phyloP scores from a whole-genome alignment of 441 rosid species.

The Pelargonium fulgidum region DNA sequence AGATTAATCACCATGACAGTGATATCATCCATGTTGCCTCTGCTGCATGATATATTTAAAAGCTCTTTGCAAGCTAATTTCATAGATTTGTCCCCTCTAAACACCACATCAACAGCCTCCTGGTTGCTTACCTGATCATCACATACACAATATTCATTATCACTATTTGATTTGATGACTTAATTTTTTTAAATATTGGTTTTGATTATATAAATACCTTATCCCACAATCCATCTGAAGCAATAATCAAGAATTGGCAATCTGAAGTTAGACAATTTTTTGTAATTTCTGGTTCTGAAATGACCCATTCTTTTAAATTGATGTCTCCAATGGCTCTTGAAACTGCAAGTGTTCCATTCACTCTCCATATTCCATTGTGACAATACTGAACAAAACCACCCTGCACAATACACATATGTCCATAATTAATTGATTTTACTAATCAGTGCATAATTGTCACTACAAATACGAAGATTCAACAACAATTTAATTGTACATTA shows the following conservation, averaged over 20 bases:
- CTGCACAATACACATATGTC: conserved; percentile 19
- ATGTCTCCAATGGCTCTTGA: conserved; percentile 48
- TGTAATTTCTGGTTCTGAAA: conserved; percentile 43
- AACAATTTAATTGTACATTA: no score
- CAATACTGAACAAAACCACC: conserved; percentile 37
- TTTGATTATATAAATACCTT: conserved; percentile 26
- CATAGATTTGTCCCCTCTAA: conserved; percentile 15
- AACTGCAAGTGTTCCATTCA: conserved; percentile 42
- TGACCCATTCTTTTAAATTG: conserved; percentile 43
- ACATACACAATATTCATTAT: not conserved
- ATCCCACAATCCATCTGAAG: conserved; percentile 55
- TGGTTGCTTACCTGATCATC: conserved; percentile 33
- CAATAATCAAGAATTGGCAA: conserved; percentile 40
- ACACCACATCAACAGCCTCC: conserved; percentile 42
- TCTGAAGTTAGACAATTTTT: conserved; percentile 30
- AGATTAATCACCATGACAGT: conserved; percentile 41
- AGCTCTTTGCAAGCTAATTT: conserved; percentile 34
- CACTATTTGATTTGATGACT: no score
- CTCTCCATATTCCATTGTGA: conserved; percentile 41
- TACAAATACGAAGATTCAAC: no score
- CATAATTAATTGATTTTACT: no score
- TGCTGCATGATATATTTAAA: conserved; percentile 29
- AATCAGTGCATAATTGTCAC: no score
- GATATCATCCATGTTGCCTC: conserved; percentile 38
- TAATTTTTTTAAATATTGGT: no score